phyloP scores from a whole-genome alignment of 371 early-diverging fungal species.

The Mortierella polycephala region DNA sequence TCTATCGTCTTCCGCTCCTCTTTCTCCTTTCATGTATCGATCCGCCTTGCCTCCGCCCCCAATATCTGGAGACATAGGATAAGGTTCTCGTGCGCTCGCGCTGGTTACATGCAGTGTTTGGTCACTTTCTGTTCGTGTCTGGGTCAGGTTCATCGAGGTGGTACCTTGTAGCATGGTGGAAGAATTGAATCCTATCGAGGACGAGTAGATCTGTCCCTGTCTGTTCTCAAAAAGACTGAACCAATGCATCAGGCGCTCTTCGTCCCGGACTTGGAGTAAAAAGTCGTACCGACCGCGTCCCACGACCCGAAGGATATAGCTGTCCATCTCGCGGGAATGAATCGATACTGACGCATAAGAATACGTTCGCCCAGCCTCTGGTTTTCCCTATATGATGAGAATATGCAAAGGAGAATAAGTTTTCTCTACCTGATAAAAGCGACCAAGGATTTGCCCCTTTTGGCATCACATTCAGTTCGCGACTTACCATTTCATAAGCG shows the following conservation, averaged over 20 bases:
- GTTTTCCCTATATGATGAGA: conserved; percentile 28
- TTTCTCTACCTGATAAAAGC: background rate
- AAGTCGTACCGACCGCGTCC: conserved; percentile 62
- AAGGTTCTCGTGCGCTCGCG: too few relatives aligned
- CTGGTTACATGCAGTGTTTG: conserved; percentile 14
- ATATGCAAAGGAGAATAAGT: background rate
- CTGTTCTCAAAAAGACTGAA: conserved; percentile 52
- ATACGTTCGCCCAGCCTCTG: conserved; percentile 57
- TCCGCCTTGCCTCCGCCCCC: background rate
- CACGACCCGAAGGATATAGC: conserved; percentile 61
- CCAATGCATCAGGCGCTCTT: conserved; percentile 62
- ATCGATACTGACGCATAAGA: conserved; percentile 58
- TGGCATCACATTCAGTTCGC: too few relatives aligned
- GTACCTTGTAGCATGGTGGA: background rate
- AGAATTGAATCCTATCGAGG: background rate
- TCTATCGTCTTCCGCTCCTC: background rate
- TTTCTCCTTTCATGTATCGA: background rate
- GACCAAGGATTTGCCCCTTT: too few relatives aligned
- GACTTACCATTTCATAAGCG: conserved; percentile 55
- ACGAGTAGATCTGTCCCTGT: conserved; percentile 8
- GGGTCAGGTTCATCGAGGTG: background rate
- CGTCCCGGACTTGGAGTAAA: conserved; percentile 63
- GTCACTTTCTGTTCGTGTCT: conserved; percentile 33
- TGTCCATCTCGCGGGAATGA: conserved; percentile 57
- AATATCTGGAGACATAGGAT: background rate